These are phyloP conservation scores for Colletotrichum acutatum DNA, from an alignment of 2,329 filamentous ascomycete species.

Conservation along the genomic window DNA sequence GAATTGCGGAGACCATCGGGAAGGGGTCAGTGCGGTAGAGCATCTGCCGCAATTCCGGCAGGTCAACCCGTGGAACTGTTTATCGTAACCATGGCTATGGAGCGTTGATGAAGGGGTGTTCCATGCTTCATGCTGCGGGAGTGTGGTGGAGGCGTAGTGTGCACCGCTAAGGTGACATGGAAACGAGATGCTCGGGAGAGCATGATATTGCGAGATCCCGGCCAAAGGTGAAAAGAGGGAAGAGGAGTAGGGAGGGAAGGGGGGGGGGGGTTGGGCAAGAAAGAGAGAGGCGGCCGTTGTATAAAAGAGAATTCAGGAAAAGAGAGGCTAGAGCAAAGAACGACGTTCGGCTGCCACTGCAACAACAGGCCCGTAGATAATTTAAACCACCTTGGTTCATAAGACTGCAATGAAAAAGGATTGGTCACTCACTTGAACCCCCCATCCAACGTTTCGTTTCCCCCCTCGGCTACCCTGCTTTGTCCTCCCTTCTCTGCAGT, in stretches of 20 bases:
- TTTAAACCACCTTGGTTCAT: constrained; percentile 22
- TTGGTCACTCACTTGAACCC: constrained; percentile 17
- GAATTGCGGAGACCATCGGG: constrained; percentile 22
- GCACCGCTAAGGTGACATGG: neutral
- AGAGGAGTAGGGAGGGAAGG: neutral
- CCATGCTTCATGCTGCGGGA: neutral
- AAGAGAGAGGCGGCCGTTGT: neutral
- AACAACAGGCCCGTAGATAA: constrained; percentile 31
- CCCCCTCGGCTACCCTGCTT: neutral
- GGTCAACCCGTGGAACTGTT: neutral
- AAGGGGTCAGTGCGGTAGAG: constrained; percentile 8
- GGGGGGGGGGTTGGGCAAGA: neutral
- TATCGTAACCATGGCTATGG: constrained; percentile 6
- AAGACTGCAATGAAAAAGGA: constrained; percentile 11
- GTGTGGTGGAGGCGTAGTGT: neutral
- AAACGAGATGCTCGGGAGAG: neutral
- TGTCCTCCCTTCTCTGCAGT: constrained; percentile 3
- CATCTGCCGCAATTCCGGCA: neutral
- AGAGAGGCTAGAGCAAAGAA: neutral
- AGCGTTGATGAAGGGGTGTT: neutral
- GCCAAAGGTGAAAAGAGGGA: neutral
- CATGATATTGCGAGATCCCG: constrained; percentile 9
- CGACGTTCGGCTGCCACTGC: constrained; percentile 3
- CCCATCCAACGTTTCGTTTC: neutral
- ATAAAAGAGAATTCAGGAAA: neutral